phyloP scores from a whole-genome alignment of 192 early-diverging fungal genomes.

The Anaeromyces robustus region DNA sequence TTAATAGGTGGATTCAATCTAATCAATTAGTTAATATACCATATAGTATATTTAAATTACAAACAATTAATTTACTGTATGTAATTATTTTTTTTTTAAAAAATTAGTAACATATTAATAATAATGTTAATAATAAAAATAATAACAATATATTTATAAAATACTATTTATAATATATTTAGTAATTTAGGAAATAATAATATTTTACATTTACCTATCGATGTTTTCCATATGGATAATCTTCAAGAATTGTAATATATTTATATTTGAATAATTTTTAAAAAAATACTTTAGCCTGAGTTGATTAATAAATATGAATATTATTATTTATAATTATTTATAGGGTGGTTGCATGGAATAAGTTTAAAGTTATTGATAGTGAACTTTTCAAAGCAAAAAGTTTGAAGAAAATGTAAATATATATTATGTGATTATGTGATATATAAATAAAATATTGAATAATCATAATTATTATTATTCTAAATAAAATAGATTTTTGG shows the following conservation, averaged over 20 bases:
- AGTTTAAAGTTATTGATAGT: not conserved
- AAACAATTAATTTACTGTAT: not conserved
- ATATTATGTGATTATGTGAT: no score
- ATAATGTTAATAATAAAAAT: no score
- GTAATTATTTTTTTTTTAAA: not conserved
- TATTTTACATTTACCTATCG: not conserved
- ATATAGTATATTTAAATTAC: not conserved
- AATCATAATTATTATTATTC: not conserved
- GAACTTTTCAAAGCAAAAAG: not conserved
- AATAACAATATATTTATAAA: no score
- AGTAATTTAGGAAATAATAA: not conserved
- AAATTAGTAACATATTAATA: no score
- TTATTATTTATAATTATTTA: not conserved
- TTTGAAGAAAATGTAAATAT: not conserved
- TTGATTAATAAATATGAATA: no score
- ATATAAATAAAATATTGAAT: no score
- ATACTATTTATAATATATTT: not conserved
- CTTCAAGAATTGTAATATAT: not conserved
- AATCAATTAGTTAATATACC: not conserved
- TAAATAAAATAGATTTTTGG: not conserved
- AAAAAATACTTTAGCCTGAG: no score
- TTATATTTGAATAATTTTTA: no score
- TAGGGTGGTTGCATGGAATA: not conserved
- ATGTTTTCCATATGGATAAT: not conserved
- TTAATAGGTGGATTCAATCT: not conserved